phyloP scores from a whole-genome alignment of 2,329 filamentous ascomycete species.

The Coniella vitis region DNA sequence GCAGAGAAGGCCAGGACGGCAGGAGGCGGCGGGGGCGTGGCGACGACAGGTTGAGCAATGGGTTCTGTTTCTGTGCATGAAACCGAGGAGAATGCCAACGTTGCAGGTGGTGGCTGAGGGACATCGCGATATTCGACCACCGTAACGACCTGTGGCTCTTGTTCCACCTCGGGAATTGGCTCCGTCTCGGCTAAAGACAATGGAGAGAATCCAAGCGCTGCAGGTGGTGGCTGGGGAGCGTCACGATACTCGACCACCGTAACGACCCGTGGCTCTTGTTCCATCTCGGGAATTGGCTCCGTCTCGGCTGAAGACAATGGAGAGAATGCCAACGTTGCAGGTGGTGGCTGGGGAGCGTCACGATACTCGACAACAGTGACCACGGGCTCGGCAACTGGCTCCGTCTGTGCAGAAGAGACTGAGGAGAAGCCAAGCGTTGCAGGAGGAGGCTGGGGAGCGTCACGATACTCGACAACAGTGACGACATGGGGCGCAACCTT shows the following conservation, averaged over 20 bases:
- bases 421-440: constrained; percentile 19
- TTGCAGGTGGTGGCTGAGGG: constrained; percentile 10
- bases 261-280: constrained; percentile 15
- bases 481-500: constrained; percentile 16
- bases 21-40: constrained; percentile 14
- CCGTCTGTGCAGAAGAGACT: constrained; percentile 17
- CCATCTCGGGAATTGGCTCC: constrained; percentile 7
- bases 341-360: constrained; percentile 11
- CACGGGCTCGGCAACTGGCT: constrained; percentile 7
- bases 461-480: constrained; percentile 17
- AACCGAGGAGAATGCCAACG: constrained; percentile 20
- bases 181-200: constrained; percentile 17
- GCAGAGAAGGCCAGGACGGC: constrained; percentile 19
- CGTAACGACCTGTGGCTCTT: constrained; percentile 11
- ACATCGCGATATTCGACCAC: constrained; percentile 17
- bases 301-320: constrained; percentile 16
- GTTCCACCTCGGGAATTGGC: constrained; percentile 13
- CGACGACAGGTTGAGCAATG: constrained; percentile 3
- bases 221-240: constrained; percentile 11
- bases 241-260: constrained; percentile 17
- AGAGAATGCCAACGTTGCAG: constrained; percentile 12
- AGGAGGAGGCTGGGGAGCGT: constrained; percentile 11
- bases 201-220: constrained; percentile 19
- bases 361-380: constrained; percentile 17
- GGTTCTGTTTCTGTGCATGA: constrained; percentile 17